Percentiles rank a stretch among this genome's conserved stretches.
These are phyloP conservation scores for Barbatosphaeria neglecta DNA, from an alignment of 495 filamentous ascomycete genomes.

Conservation along the genomic window DNA sequence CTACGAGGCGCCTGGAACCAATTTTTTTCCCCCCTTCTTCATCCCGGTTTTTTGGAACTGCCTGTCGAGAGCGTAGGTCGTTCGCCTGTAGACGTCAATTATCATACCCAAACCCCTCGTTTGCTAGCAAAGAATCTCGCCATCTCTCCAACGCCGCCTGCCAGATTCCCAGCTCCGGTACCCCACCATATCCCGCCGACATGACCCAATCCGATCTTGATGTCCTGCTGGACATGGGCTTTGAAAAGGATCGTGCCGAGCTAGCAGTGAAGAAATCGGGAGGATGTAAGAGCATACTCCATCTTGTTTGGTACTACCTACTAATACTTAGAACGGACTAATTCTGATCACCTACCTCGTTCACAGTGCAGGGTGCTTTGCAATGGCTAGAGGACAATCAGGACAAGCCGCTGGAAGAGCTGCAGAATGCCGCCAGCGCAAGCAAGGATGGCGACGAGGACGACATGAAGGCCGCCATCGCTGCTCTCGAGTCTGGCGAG, in stretches of 20 bases:
- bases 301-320: too few species aligned
- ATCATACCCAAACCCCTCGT: neutral
- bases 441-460: conserved; percentile 33
- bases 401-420: conserved; percentile 68
- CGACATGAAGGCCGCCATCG: conserved; percentile 38
- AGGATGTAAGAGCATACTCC: conserved; percentile 44
- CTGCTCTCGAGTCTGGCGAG: conserved; percentile 50
- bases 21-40: too few species aligned
- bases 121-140: too few species aligned
- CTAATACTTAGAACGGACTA: too few species aligned
- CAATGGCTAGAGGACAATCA: conserved; percentile 90
- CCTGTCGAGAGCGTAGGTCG: too few species aligned
- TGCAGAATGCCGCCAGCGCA: conserved; percentile 32
- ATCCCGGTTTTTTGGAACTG: too few species aligned
- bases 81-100: too few species aligned
- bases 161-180: conserved; percentile 1
- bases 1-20: too few species aligned
- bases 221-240: conserved; percentile 87
- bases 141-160: conserved; percentile 8
- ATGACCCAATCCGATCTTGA: conserved; percentile 66
- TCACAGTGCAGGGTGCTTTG: conserved; percentile 70
- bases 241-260: conserved; percentile 67
- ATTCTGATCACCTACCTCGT: too few species aligned
- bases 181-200: conserved; percentile 12
- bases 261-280: conserved; percentile 71